Evolutionary conservation across 352 stramenopile genomes (phyloP), one percentile per base, ranked within the genome.

Genomic region (Pythium dissotocum): DNA sequence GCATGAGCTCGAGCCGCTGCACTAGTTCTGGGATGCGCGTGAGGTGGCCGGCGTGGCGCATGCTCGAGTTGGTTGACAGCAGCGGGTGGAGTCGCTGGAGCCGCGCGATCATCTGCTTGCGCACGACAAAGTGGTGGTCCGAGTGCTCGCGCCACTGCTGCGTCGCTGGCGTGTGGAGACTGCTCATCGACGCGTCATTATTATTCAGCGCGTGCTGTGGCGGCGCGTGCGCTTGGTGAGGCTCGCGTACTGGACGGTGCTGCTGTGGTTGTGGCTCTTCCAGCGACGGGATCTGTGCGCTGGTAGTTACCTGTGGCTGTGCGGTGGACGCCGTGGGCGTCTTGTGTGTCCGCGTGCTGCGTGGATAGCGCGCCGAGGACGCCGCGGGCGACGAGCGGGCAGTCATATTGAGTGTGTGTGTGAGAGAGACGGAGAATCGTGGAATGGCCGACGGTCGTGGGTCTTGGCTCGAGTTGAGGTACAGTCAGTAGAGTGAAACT

Each of bases 1-100:
- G 69, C 79, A 90, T 89, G 75, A 85, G 87, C 67, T 93, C 85
- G 61, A 93, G 80, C 0, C 85, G 80, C 60, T 88, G 85, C 59
- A 91, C 63, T 35, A 93, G 76, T 21, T 82, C 84, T 44, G 78
- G 79, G 58, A 72, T 67, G 42, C 66, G 66, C 54, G 66, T 68
- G 36, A 60, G 36, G 36, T 63, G 44, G 33, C 66, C 66, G 42
- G 48, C 59, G 60, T 72, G 63, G 53, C 35, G 66, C 65, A 79
- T 62, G 2, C 67, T 62, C 36, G 53, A 48, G 35, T 69, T 57
- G 49, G 66, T 73, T 10, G 57, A 42, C 16, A 81, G 65, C 9
- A 73, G 61, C 28, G 75, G 75, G 54, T 78, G 74, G 32, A 78
- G 71, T 40, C 53, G 44, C 40, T 75, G 78, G 12, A 88, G 73